Evolutionary conservation across 73 alveolate genomes (phyloP), one percentile per base, ranked within the genome.

Genomic region (Paramecium caudatum): DNA sequence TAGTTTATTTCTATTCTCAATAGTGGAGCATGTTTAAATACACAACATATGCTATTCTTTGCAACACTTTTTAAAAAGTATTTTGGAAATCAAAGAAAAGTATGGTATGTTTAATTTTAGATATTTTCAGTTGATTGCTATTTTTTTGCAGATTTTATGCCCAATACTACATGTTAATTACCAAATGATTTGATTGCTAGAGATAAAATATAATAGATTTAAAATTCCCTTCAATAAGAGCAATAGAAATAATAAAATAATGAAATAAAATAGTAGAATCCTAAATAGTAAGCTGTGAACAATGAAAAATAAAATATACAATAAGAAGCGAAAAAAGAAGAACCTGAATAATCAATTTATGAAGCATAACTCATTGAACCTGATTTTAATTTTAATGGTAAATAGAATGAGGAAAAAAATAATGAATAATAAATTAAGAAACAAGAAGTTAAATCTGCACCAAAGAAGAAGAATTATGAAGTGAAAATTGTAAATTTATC

Each of bases 101-200:
- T 55, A 55, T 27, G n/a, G 10, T 55, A 17, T 21, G 9, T 23
- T 27, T 3, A 9, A 55, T 55, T 21, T 9, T 55, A 55, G 80
- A 21, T 55, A 55, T 55, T 55, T 55, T 17, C 13, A 5, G 80
- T 55, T 55, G 80, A 55, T 55, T 55, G 80, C 23, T 55, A 55
- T 55, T 55, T 55, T 17, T 55, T 55, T 9, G 46, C 80, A 27
- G 80, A 55, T 23, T 55, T 55, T 55, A 55, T 55, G 80, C 80
- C 80, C 12, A 55, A 55, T 2, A 12, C 30, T 27, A 55, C 80
- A 23, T 10, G 21, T 21, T 5, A 55, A 55, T 23, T 55, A 23
- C 23, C 80, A 1, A 55, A 2, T 7, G 2, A 55, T 55, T 55
- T 55, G 17, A 55, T 55, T 55, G 80, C 25, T 6, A 49, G 19